phyloP scores from a whole-genome alignment of 805 yeast species.

The Yarrowia phangngaensis region DNA sequence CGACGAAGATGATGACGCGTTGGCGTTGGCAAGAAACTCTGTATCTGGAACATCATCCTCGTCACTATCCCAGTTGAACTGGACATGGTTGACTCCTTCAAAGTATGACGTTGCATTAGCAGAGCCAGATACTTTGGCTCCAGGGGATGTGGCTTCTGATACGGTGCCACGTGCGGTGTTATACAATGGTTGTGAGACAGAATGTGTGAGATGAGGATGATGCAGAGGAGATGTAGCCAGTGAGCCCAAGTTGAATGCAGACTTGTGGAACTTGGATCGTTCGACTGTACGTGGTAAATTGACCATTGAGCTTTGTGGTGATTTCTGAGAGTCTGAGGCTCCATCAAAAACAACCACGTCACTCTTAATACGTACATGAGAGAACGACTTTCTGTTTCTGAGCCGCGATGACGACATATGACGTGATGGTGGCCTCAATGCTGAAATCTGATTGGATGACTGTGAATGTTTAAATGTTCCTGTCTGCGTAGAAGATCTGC shows the following conservation, averaged over 20 bases:
- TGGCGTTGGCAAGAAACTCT: conserved; percentile 12
- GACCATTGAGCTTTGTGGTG: conserved; percentile 7
- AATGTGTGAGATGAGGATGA: conserved; percentile 15
- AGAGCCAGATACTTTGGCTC: neutral
- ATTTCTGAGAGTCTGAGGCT: conserved; percentile 9
- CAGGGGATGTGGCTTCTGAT: conserved; percentile 5
- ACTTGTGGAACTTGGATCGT: neutral
- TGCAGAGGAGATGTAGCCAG: conserved; percentile 14
- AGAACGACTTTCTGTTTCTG: conserved; percentile 11
- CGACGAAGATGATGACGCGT: conserved; percentile 8
- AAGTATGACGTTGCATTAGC: conserved; percentile 24
- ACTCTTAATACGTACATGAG: conserved; percentile 16
- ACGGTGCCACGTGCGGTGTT: neutral
- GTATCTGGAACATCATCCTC: conserved; percentile 24
- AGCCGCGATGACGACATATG: conserved; percentile 16
- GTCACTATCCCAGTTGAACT: conserved; percentile 24
- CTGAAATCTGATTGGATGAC: conserved; percentile 21
- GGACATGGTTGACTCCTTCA: conserved; percentile 12
- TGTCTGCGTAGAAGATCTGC: conserved; percentile 17
- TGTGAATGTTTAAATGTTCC: conserved; percentile 25
- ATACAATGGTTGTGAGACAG: conserved; percentile 9
- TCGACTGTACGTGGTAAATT: conserved; percentile 11
- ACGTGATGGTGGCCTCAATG: conserved; percentile 7
- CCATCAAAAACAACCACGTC: conserved; percentile 12
- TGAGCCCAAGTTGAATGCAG: conserved; percentile 16